A percentile compares a stretch with the other conserved stretches of the same genome.
Conservation (phyloP, 441 rosid species). For the Gossypium gossypioides region DNA sequence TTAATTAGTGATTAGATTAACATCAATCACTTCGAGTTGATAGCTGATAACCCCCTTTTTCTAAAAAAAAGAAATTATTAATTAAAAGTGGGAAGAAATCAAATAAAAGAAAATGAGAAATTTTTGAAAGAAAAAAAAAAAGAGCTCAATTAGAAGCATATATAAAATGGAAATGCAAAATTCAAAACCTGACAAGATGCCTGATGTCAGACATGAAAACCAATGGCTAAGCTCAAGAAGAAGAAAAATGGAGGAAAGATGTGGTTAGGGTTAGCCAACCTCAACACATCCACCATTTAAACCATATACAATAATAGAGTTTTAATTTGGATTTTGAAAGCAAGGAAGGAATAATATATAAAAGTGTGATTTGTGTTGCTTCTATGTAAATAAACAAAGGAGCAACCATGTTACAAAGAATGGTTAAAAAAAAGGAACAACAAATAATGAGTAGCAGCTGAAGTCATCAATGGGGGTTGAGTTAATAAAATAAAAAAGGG, state of each 20-base stretch:
- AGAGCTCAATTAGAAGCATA: no score
- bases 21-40: neutral
- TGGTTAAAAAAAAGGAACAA: neutral
- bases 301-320: constrained; percentile 1
- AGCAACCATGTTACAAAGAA: no score
- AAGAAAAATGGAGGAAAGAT: constrained; percentile 16
- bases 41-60: neutral
- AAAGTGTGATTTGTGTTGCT: no score
- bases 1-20: neutral
- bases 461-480: neutral
- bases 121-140: no score
- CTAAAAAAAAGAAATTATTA: neutral
- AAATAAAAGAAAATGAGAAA: no score
- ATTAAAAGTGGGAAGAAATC: neutral
- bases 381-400: no score
- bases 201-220: neutral
- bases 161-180: neutral
- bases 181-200: neutral
- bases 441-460: neutral
- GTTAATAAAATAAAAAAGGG: no score
- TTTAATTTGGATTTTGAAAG: no score
- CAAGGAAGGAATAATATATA: no score
- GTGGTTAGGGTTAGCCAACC: constrained; percentile 7
- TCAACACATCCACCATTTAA: constrained; percentile 17
- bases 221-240: neutral